A percentile compares a stretch with the other conserved stretches of the same genome.
These are phyloP conservation scores for Hypoxylon sp. DNA, from an alignment of 2,329 filamentous ascomycete species.

Conservation along the genomic window DNA sequence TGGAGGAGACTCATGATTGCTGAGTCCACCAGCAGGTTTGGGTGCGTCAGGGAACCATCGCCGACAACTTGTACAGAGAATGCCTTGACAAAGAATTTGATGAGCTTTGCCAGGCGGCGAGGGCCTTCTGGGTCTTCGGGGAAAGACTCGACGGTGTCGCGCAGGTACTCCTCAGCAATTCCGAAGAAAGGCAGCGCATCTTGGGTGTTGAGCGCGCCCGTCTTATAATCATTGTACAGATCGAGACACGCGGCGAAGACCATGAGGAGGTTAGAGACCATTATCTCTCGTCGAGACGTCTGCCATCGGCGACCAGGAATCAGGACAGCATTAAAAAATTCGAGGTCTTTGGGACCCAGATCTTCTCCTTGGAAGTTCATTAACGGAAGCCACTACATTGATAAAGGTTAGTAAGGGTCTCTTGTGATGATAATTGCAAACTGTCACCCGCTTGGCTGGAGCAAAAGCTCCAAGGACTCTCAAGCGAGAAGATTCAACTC, in stretches of 20 bases:
- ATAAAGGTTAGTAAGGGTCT: background rate
- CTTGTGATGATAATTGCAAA: background rate
- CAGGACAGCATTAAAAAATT: background rate
- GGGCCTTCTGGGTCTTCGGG: no score
- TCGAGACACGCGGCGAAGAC: background rate
- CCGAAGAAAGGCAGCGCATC: background rate
- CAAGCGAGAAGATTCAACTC: background rate
- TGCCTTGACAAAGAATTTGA: background rate
- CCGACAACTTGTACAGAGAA: background rate
- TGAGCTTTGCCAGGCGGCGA: background rate
- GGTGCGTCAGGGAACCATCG: background rate
- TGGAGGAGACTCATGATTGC: background rate
- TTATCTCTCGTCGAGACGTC: background rate
- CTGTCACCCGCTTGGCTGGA: background rate
- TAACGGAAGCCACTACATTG: background rate
- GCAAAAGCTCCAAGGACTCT: background rate
- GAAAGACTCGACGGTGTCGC: background rate
- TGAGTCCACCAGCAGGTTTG: background rate
- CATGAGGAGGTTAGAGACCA: background rate
- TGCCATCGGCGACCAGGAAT: background rate
- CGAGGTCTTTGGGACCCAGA: background rate
- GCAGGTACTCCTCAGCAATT: background rate
- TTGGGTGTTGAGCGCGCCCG: background rate
- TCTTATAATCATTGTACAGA: background rate
- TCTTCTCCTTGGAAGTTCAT: background rate